Percentiles rank a stretch among this genome's conserved stretches.
Evolutionary conservation across 352 stramenopile species (phyloP).

Genomic region (Lagenidium giganteum): DNA sequence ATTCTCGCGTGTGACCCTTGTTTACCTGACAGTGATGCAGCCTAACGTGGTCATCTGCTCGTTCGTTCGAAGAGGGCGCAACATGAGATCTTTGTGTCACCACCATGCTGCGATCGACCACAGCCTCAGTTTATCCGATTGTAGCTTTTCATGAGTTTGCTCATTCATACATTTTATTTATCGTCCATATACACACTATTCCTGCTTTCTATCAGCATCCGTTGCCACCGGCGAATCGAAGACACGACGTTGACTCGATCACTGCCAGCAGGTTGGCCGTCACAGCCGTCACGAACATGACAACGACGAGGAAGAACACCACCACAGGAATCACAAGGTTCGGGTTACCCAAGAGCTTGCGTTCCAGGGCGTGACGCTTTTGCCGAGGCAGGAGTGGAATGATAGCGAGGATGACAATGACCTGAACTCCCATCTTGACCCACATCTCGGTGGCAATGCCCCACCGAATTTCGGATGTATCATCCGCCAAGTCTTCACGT

Average conservation of each 20-base stretch:
- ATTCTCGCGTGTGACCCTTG: too few species aligned
- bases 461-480: conserved; percentile 2
- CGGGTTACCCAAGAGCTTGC: background rate
- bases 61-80: too few species aligned
- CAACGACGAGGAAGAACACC: background rate
- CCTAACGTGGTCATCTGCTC: too few species aligned
- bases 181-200: too few species aligned
- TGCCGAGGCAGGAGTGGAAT: conserved; percentile 12
- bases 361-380: conserved; percentile 8
- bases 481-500: background rate
- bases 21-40: too few species aligned
- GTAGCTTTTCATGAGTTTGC: too few species aligned
- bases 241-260: conserved; percentile 11
- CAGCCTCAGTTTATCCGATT: too few species aligned
- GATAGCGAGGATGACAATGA: conserved; percentile 7
- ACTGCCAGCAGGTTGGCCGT: conserved; percentile 10
- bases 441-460: conserved; percentile 5
- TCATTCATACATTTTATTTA: too few species aligned
- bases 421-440: conserved; percentile 1
- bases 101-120: too few species aligned
- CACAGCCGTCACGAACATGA: background rate
- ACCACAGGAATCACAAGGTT: background rate
- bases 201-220: too few species aligned
- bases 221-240: conserved; percentile 10
- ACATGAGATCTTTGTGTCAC: too few species aligned